These are phyloP conservation scores for Venturia aucupariae DNA, from an alignment of 2,329 filamentous ascomycete genomes.

Conservation along the genomic window DNA sequence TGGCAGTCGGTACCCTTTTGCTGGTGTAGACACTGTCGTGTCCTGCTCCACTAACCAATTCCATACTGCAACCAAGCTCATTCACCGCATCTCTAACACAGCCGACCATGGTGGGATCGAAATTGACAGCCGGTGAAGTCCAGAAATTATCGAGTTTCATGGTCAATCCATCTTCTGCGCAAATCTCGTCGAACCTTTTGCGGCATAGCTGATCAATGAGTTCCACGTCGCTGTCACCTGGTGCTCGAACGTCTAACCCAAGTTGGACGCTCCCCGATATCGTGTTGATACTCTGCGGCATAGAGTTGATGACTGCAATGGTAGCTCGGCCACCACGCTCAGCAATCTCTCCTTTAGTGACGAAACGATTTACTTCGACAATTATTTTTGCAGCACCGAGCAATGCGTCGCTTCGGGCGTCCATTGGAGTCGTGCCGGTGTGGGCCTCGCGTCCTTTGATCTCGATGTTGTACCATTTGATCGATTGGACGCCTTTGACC, in stretches of 20 bases:
- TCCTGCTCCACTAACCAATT: conserved; percentile 21
- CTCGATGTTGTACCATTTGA: conserved; percentile 23
- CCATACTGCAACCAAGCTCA: conserved; percentile 1
- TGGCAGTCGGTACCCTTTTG: conserved; percentile 50
- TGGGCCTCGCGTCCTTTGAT: conserved; percentile 27
- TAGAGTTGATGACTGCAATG: conserved; percentile 14
- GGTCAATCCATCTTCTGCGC: neutral
- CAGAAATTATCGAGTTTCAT: conserved; percentile 5
- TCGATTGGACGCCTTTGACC: conserved; percentile 21
- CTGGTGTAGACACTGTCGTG: conserved; percentile 51
- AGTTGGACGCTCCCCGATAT: conserved; percentile 10
- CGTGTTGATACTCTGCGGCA: conserved; percentile 9
- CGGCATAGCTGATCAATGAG: neutral
- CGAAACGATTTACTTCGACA: conserved; percentile 3
- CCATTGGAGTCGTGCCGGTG: conserved; percentile 14
- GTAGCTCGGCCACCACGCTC: conserved; percentile 11
- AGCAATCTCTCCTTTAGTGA: conserved; percentile 5
- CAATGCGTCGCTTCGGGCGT: conserved; percentile 9
- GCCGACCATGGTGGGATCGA: conserved; percentile 7
- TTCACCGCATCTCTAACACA: neutral
- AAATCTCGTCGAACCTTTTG: conserved; percentile 8
- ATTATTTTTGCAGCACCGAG: conserved; percentile 9
- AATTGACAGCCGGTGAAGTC: neutral
- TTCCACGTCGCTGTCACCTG: neutral
- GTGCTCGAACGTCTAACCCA: conserved; percentile 5